Conservation (phyloP, 2,329 filamentous ascomycete genomes). For the Cladosporium cucumerinum region DNA sequence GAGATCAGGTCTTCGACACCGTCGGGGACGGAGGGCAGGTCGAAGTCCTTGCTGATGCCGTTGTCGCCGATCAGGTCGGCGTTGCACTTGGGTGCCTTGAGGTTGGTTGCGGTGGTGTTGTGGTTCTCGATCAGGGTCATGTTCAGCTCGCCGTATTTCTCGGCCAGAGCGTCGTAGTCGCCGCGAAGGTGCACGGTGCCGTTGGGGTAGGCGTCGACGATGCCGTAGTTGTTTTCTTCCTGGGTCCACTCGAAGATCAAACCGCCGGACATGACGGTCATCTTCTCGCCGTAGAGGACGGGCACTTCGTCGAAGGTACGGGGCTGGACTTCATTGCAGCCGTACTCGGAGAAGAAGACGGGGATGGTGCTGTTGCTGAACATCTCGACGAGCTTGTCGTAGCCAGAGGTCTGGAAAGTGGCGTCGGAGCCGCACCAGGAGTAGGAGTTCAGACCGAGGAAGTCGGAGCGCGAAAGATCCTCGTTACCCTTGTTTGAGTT, state of each 20-base stretch:
- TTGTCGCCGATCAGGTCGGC: slow-evolving; percentile 62
- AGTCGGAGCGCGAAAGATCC: slow-evolving; percentile 63
- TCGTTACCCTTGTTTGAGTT: slow-evolving; percentile 45
- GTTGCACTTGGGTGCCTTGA: slow-evolving; percentile 62
- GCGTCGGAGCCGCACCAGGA: slow-evolving; percentile 70
- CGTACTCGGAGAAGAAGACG: slow-evolving; percentile 79
- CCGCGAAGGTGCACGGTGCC: slow-evolving; percentile 41
- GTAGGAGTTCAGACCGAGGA: slow-evolving; percentile 75
- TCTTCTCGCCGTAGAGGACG: slow-evolving; percentile 67
- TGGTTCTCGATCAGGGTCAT: slow-evolving; percentile 62
- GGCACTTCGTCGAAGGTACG: slow-evolving; percentile 74
- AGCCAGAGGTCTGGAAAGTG: slow-evolving; percentile 61
- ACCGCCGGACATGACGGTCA: slow-evolving; percentile 71
- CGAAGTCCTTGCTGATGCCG: slow-evolving; percentile 76
- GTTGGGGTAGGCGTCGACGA: slow-evolving; percentile 46
- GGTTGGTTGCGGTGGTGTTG: slow-evolving; percentile 54
- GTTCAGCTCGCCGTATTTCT: slow-evolving; percentile 72
- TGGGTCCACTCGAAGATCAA: slow-evolving; percentile 79
- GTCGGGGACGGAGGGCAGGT: slow-evolving; percentile 64
- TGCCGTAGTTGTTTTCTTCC: slow-evolving; percentile 59
- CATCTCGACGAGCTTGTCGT: slow-evolving; percentile 60
- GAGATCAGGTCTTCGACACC: slow-evolving; percentile 71
- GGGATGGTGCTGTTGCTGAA: slow-evolving; percentile 67
- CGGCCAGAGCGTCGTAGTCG: slow-evolving; percentile 65
- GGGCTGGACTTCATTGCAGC: slow-evolving; percentile 70